Conservation (phyloP, 768 basidiomycete species). For the Exidia glandulosa region DNA sequence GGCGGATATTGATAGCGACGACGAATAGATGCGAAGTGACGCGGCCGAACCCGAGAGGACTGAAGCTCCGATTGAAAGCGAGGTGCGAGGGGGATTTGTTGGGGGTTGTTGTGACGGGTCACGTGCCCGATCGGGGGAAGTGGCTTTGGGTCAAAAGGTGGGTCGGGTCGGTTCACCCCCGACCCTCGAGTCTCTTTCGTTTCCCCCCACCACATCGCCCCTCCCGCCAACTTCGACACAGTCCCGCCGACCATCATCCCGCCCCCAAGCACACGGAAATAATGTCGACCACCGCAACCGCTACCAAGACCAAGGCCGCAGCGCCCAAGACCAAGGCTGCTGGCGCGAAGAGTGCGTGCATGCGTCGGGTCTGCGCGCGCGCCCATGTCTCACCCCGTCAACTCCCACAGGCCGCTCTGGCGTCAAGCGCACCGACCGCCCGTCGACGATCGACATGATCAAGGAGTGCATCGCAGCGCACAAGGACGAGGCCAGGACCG, state of each 20-base stretch:
- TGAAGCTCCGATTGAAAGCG: not conserved
- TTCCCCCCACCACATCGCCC: not conserved
- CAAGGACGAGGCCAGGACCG: conserved; percentile 53
- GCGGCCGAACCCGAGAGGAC: not conserved
- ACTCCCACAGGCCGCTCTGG: conserved; percentile 16
- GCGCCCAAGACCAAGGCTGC: conserved; percentile 7
- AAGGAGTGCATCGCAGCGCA: conserved; percentile 61
- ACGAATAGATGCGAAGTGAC: conserved; percentile 28
- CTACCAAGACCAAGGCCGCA: conserved; percentile 4
- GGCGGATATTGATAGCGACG: conserved; percentile 55
- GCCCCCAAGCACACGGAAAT: not conserved
- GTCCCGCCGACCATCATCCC: not conserved
- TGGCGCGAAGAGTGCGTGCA: not conserved
- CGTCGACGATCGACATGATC: conserved; percentile 37
- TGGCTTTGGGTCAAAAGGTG: not conserved
- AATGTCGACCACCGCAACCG: not conserved
- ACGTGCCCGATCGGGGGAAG: not conserved
- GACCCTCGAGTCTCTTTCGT: not conserved
- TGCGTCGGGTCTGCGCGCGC: not conserved
- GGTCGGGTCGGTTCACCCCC: too few relatives aligned
- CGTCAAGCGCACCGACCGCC: conserved; percentile 36
- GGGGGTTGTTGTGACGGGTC: not conserved
- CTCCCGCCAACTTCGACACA: not conserved
- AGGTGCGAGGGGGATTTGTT: not conserved
- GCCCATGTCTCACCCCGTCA: conserved; percentile 14